Conservation (phyloP, 768 basidiomycete genomes). For the Leccinum boreale region DNA sequence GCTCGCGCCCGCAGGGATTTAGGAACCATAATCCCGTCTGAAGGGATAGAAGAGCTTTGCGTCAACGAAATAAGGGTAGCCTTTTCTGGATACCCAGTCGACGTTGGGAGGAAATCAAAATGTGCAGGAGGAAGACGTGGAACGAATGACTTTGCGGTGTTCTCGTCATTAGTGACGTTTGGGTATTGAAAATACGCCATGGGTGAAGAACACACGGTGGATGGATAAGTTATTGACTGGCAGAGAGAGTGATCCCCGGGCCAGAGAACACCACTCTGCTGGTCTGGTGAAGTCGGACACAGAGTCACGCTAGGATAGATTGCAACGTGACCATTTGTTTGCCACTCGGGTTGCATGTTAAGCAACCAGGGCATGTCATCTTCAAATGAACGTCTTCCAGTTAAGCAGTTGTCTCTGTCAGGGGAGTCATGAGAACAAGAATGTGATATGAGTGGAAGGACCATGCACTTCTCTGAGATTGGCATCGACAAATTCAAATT, state of each 20-base stretch:
- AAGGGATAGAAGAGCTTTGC: no score
- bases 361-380: neutral
- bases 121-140: neutral
- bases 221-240: neutral
- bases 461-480: neutral
- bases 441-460: neutral
- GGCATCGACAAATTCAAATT: neutral
- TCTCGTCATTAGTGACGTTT: neutral
- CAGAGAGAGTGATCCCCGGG: neutral
- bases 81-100: no score
- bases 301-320: neutral
- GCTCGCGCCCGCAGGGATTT: rapidly evolving
- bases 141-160: neutral
- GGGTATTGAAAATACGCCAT: neutral
- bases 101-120: neutral
- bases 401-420: neutral
- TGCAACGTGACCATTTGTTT: neutral
- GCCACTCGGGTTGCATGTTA: neutral
- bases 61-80: no score
- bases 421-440: neutral
- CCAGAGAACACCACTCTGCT: neutral
- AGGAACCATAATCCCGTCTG: no score
- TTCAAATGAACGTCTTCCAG: neutral
- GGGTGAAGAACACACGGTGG: neutral
- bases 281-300: neutral